These are phyloP conservation scores for Penicillium italicum DNA, from an alignment of 2,329 filamentous ascomycete genomes.

Conservation along the genomic window DNA sequence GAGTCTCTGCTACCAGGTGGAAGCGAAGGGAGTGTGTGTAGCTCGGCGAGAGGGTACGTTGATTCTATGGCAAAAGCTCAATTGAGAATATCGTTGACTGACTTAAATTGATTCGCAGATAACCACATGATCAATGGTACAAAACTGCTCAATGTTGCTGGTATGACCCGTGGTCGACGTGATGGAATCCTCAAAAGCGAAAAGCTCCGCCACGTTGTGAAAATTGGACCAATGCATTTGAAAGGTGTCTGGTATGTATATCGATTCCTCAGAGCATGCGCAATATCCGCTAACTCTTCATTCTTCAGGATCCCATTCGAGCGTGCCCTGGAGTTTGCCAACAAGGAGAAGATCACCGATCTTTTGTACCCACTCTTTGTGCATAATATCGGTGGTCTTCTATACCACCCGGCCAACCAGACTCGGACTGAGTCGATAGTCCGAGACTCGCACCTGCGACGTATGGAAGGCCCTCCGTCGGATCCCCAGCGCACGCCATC, in stretches of 20 bases:
- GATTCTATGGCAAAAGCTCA: background rate
- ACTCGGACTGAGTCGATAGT: constrained; percentile 79
- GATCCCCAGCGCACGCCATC: constrained; percentile 56
- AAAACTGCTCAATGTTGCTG: constrained; percentile 92
- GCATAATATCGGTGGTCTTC: constrained; percentile 88
- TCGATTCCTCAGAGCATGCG: background rate
- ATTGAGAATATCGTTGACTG: background rate
- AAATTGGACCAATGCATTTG: constrained; percentile 98
- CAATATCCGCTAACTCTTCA: constrained; percentile 4
- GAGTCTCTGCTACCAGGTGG: constrained; percentile 95
- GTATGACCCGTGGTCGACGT: constrained; percentile 92
- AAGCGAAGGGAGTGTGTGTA: constrained; percentile 93
- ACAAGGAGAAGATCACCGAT: constrained; percentile 99
- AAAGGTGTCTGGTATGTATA: constrained; percentile 87
- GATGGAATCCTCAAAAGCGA: constrained; percentile 98
- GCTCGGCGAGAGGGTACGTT: constrained; percentile 80
- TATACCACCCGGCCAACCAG: constrained; percentile 86
- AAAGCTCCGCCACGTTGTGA: constrained; percentile 93
- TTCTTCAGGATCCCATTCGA: constrained; percentile 89
- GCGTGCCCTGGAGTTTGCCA: constrained; percentile 94
- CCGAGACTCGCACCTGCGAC: constrained; percentile 73
- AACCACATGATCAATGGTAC: constrained; percentile 99
- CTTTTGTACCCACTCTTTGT: constrained; percentile 93
- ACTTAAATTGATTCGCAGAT: constrained; percentile 52
- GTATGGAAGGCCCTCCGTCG: constrained; percentile 54